Conservation (phyloP, 1,139 yeast species). For the Casaregolazyma suthepensis region DNA sequence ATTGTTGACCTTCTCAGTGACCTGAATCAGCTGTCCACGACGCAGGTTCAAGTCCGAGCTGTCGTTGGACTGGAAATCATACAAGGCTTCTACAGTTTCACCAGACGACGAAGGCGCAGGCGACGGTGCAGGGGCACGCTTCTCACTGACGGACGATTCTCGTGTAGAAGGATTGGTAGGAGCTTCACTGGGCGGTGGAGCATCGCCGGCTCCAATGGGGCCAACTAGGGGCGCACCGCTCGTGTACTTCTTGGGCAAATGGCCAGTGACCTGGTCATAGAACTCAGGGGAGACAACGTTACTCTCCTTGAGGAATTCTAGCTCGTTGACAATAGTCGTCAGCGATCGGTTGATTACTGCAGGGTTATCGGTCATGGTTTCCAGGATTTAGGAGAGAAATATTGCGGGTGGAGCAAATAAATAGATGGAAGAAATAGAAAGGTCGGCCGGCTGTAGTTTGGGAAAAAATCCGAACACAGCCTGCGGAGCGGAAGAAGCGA, state of each 20-base stretch:
- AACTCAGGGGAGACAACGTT: constrained; percentile 62
- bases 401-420: neutral
- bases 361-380: constrained; percentile 16
- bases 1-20: constrained; percentile 66
- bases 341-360: constrained; percentile 74
- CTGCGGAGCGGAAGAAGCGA: neutral
- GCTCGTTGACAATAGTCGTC: constrained; percentile 66
- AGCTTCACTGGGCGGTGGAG: neutral
- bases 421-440: neutral
- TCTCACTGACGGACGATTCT: constrained; percentile 8
- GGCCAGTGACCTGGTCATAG: constrained; percentile 44
- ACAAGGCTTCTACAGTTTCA: constrained; percentile 48
- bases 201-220: constrained; percentile 12
- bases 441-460: neutral
- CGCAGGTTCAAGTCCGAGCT: constrained; percentile 61
- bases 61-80: constrained; percentile 64
- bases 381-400: constrained; percentile 25
- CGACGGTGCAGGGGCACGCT: constrained; percentile 20
- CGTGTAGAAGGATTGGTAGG: constrained; percentile 6
- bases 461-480: neutral
- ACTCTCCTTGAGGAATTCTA: constrained; percentile 74
- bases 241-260: constrained; percentile 56
- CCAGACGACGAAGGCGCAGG: constrained; percentile 19
- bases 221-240: constrained; percentile 48
- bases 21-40: constrained; percentile 62